A percentile compares a stretch with the other conserved stretches of the same genome.
Evolutionary conservation across 192 early-diverging fungal species (phyloP).

Genomic region (Coemansia sp.): DNA sequence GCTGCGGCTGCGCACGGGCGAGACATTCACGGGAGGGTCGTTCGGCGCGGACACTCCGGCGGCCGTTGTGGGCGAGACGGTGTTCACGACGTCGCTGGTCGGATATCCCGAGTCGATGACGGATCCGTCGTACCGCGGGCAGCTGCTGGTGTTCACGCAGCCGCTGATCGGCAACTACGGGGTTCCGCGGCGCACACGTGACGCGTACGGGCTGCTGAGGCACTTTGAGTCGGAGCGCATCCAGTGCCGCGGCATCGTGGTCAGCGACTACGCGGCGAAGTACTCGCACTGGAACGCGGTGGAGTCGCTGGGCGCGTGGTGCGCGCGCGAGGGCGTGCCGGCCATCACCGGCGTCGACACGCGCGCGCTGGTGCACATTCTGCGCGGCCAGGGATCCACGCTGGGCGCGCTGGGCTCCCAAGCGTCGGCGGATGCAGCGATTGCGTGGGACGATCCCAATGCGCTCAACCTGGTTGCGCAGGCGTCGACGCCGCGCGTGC

Average conservation of each 20-base stretch:
- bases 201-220: conserved; percentile 79
- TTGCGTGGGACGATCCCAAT: conserved; percentile 72
- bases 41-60: conserved; percentile 85
- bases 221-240: conserved; percentile 88
- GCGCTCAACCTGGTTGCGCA: conserved; percentile 72
- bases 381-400: conserved; percentile 85
- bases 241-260: conserved; percentile 84
- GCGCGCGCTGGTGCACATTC: conserved; percentile 79
- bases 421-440: conserved; percentile 13
- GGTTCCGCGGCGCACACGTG: conserved; percentile 73
- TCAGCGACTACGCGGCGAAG: conserved; percentile 87
- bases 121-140: conserved; percentile 95
- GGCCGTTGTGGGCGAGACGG: conserved; percentile 81
- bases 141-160: conserved; percentile 96
- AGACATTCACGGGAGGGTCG: conserved; percentile 80
- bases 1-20: conserved; percentile 79
- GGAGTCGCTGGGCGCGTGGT: conserved; percentile 90
- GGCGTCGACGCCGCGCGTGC: conserved; percentile 72
- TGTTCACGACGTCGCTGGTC: conserved; percentile 93
- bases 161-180: conserved; percentile 97
- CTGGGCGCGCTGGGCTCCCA: conserved; percentile 70
- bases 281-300: conserved; percentile 96
- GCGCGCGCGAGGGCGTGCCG: conserved; percentile 76
- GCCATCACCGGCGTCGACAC: conserved; percentile 93
- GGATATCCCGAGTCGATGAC: conserved; percentile 98